Base-by-base conservation (phyloP, 305 asterid species). In the Striga hermonthica region DNA sequence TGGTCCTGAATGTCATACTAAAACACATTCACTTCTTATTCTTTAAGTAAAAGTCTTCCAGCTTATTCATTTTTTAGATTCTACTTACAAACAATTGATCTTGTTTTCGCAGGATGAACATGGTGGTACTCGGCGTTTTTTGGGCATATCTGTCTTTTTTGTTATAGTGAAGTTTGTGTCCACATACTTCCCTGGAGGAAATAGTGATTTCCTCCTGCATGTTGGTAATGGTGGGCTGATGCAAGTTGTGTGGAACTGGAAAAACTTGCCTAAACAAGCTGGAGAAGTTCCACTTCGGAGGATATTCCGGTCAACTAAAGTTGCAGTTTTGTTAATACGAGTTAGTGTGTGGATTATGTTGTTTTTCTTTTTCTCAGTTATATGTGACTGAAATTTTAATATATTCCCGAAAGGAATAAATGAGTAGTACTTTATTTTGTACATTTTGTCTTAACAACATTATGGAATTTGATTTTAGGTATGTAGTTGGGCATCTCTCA, bases 171-270 rank as follows among this genome's bases (percentile, higher is more conserved):
- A 81, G 79, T 50, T 72, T 60, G 3, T 76, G 3, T 67, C 82
- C 0, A 3, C 70, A 8, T 73, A n/a, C 62, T 59, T 74, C 12
- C 48, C 64, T 0, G 77, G 81, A 58, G 80, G 67, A 62, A 74
- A 22, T 22, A 22, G 57, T 58, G 69, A 78, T 59, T 69, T 88
- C 58, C 65, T 88, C 44, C 38, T 79, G 72, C 89, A 80, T 47
- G 75, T 58, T 65, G 89, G 83, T 1, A 88, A 85, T 69, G 95
- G 93, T 6, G 90, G 87, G 40, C 57, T 85, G 72, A 76, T 88
- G 84, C 89, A 82, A 67, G 66, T 79, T 4, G 52, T 79, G 3
- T 87, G 90, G 90, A 76, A 63, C 45, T 83, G 81, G 84, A 74
- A 54, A 62, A 66, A 36, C 60, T 62, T 70, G 15, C 56, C 67